Base-by-base conservation (phyloP, 805 yeast genomes). In the Candida andamanensis region DNA sequence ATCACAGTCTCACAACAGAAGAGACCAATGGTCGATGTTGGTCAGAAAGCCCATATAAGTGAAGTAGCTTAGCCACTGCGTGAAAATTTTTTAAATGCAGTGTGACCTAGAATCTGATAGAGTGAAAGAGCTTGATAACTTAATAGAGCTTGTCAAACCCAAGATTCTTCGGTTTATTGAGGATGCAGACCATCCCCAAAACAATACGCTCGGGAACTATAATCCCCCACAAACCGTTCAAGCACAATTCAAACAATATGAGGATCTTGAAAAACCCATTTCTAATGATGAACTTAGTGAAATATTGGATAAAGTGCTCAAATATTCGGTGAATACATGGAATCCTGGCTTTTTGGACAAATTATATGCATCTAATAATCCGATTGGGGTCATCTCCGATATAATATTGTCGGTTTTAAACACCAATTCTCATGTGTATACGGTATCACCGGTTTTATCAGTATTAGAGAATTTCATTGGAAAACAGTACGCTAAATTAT, bases 271-370 rank as follows among this genome's bases (percentile, higher is more conserved):
- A 4, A 27, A 32, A 2, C 62, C 61, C 1, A 37, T 56, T 13
- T 44, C 50, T 17, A 74, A 71, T 7, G 59, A 60, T 25, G 56
- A 62, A 18, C 63, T 84, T 4, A 50, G 73, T 24, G 49, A 48
- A 2, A 60, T 71, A 3, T 69, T 81, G 32, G 78, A 81, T 38
- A 52, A 65, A 26, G 72, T 85, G 1, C 58, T 85, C 40, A 57
- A 72, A 29, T 72, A 78, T 46, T 80, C 90, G 0, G 85, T 82
- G 24, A 83, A 79, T 32, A 85, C 95, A 0, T 85, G 95, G 95
- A 82, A 81, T 50, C 80, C 85, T 0, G 94, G 94, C 1, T 85
- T 85, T 48, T 57, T 85, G 60, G 95, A 85, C 51, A 85, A 85
- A 54, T 61, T 85, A 35, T 85, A 85, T 45, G 94, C 94, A 0